Percentiles rank a stretch among this genome's conserved stretches.
phyloP scores from a whole-genome alignment of 148 eudicot genomes.

The Beta vulgaris region DNA sequence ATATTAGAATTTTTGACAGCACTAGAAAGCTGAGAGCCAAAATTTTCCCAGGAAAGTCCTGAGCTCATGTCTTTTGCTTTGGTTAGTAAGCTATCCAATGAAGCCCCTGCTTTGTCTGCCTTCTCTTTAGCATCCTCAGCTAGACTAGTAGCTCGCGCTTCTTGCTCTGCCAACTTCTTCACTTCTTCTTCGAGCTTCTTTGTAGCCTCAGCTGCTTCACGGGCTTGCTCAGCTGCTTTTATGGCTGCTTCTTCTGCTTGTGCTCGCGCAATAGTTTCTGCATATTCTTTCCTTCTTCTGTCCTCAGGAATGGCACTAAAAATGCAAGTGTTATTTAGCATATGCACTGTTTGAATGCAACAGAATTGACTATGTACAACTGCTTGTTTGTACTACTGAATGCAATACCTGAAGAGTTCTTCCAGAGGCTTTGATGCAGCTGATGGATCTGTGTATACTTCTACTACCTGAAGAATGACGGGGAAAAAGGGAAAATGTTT shows the following conservation, averaged over 20 bases:
- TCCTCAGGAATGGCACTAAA: constrained; percentile 90
- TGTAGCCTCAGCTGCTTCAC: constrained; percentile 55
- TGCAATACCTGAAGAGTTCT: constrained; percentile 77
- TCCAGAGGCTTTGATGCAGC: constrained; percentile 55
- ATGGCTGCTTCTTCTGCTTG: constrained; percentile 75
- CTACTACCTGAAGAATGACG: constrained; percentile 57
- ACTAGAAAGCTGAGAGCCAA: constrained; percentile 64
- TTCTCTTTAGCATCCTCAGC: constrained; percentile 62
- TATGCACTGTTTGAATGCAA: neutral
- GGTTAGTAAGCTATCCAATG: constrained; percentile 48
- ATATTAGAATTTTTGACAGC: constrained; percentile 47
- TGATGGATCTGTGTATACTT: constrained; percentile 64
- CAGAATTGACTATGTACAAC: neutral
- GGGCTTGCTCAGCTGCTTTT: constrained; percentile 61
- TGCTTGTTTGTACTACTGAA: neutral
- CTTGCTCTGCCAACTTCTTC: constrained; percentile 50
- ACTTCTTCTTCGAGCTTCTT: constrained; percentile 53
- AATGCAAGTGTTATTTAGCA: neutral
- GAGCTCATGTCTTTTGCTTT: constrained; percentile 57
- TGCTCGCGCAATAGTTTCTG: constrained; percentile 68
- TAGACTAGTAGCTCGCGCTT: constrained; percentile 41
- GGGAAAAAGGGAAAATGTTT: neutral
- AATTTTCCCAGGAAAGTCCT: constrained; percentile 65
- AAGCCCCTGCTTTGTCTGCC: constrained; percentile 54
- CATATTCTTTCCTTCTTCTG: constrained; percentile 76